These are phyloP conservation scores for Pyrenophora tritici-repentis DNA, from an alignment of 2,329 filamentous ascomycete species.

Conservation along the genomic window DNA sequence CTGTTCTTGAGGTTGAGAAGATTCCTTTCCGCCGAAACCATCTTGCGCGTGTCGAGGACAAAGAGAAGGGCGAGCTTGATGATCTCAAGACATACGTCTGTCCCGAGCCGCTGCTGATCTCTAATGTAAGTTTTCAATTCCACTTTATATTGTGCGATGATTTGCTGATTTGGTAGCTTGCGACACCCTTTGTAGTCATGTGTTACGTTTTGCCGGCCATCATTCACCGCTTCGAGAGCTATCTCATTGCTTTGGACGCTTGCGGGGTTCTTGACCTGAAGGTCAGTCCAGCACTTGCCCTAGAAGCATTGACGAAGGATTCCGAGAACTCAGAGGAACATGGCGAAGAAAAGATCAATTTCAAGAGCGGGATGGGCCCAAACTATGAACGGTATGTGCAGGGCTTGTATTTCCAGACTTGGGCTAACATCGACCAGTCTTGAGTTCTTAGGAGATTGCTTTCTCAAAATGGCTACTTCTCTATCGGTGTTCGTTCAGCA, in stretches of 20 bases:
- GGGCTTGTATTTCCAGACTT: neutral
- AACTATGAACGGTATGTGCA: slow-evolving; percentile 77
- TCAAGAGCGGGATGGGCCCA: slow-evolving; percentile 83
- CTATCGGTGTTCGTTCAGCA: slow-evolving; percentile 81
- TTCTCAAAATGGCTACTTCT: slow-evolving; percentile 93
- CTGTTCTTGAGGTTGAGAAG: slow-evolving; percentile 76
- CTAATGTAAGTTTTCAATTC: slow-evolving; percentile 62
- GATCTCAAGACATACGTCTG: slow-evolving; percentile 69
- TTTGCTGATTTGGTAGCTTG: slow-evolving; percentile 59
- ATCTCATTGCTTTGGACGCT: slow-evolving; percentile 78
- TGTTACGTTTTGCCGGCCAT: slow-evolving; percentile 80
- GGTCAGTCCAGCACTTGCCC: slow-evolving; percentile 70
- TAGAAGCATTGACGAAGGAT: slow-evolving; percentile 93
- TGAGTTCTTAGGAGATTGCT: slow-evolving; percentile 91
- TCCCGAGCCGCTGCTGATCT: slow-evolving; percentile 76
- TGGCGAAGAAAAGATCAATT: slow-evolving; percentile 68
- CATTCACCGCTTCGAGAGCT: slow-evolving; percentile 80
- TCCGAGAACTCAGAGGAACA: slow-evolving; percentile 82
- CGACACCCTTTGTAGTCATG: slow-evolving; percentile 71
- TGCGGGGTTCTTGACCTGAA: slow-evolving; percentile 67
- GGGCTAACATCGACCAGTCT: slow-evolving; percentile 49
- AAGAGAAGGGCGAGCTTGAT: slow-evolving; percentile 58
- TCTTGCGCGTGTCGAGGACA: slow-evolving; percentile 64
- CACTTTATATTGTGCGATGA: neutral
- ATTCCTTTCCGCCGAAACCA: slow-evolving; percentile 81